Conservation (phyloP, 768 basidiomycete genomes). For the Termitomyces sp. region DNA sequence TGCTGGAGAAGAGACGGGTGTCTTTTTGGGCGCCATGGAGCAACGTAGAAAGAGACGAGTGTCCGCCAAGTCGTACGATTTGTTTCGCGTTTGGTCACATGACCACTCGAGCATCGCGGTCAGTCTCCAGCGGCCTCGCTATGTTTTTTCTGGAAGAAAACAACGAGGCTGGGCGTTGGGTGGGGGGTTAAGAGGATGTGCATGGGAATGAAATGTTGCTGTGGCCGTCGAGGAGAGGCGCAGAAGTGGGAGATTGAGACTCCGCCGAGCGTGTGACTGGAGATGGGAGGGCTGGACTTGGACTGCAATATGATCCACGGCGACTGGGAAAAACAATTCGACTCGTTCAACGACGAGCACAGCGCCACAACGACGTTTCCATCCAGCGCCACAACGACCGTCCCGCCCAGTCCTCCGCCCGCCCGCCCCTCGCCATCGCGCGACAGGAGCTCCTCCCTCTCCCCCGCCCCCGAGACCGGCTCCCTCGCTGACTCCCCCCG, state of each 20-base stretch:
- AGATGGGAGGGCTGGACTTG: constrained; percentile 13
- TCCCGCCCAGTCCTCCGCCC: constrained; percentile 18
- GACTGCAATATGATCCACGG: constrained; percentile 28
- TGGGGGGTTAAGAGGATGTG: no score
- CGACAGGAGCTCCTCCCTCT: constrained; percentile 53
- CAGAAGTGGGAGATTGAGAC: constrained; percentile 31
- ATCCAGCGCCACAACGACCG: constrained; percentile 18
- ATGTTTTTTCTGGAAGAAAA: background rate
- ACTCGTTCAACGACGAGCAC: constrained; percentile 4
- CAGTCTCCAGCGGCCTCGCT: no score
- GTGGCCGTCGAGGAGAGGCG: no score
- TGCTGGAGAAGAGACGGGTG: background rate
- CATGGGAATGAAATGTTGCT: no score
- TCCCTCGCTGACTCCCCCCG: constrained; percentile 23
- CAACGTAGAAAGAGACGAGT: background rate
- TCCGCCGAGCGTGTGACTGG: background rate
- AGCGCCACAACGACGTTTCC: constrained; percentile 12
- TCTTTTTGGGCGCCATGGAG: no score
- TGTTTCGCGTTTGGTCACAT: constrained; percentile 7
- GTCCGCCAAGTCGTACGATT: constrained; percentile 16
- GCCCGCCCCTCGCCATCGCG: constrained; percentile 24
- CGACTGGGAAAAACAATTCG: constrained; percentile 15
- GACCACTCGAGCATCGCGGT: background rate
- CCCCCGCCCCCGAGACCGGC: constrained; percentile 45
- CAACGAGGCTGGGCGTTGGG: background rate